These are phyloP conservation scores for Gaultheria prostrata DNA, from an alignment of 148 eudicot species.

Conservation along the genomic window DNA sequence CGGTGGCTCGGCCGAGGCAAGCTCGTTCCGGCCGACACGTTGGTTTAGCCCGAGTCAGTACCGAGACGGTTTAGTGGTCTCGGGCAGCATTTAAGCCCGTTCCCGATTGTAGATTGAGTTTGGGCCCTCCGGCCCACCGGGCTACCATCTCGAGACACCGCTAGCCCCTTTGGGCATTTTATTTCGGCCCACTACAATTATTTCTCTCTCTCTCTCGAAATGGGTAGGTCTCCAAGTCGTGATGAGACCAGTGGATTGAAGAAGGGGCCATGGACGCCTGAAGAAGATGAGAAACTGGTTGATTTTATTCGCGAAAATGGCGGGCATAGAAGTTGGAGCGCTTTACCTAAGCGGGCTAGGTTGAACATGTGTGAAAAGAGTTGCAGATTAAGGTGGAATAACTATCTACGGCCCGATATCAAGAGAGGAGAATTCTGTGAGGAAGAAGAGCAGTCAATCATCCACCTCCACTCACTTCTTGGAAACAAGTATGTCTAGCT, in stretches of 20 bases:
- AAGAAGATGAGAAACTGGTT: conserved; percentile 53
- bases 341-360: conserved; percentile 54
- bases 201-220: no score
- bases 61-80: no score
- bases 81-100: no score
- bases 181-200: no score
- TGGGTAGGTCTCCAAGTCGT: conserved; percentile 56
- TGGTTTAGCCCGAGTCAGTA: no score
- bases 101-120: no score
- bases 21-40: no score
- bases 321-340: conserved; percentile 64
- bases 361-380: conserved; percentile 70
- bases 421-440: conserved; percentile 57
- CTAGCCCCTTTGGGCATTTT: no score
- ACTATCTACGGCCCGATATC: conserved; percentile 59
- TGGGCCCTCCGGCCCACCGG: no score
- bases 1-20: no score
- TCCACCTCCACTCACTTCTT: conserved; percentile 61
- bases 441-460: conserved; percentile 52
- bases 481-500: conserved; percentile 51
- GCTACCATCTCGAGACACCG: no score
- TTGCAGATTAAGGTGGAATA: conserved; percentile 66
- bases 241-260: conserved; percentile 39
- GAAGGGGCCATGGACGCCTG: conserved; percentile 73
- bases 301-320: conserved; percentile 40